Evolutionary conservation across 106 monocot genomes (phyloP), one percentile per base, ranked within the genome.

Genomic region (Platanthera guangdongensis): DNA sequence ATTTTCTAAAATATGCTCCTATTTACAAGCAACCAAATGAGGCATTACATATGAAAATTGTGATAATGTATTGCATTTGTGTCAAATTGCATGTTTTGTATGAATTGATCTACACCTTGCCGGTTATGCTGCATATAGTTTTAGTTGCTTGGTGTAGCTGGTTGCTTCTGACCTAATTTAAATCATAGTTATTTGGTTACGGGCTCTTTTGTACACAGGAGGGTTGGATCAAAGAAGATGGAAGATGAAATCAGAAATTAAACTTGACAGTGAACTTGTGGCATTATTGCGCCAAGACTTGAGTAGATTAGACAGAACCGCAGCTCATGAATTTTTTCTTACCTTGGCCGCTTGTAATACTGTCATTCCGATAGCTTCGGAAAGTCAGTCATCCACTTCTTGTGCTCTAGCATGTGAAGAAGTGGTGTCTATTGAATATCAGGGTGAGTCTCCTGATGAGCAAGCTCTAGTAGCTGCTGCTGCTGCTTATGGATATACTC

Each of bases 391-490:
- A 77, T 10, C 39, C 62, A 70, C 72, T 85, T 75, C 76, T 60
- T 13, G 52, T 14, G 75, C 67, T 72, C 83, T 78, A 75, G 45
- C 82, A 64, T 52, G 54, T 81, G 93, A 88, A 73, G 93, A 85
- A 47, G 78, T 52, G 67, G 83, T 80, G 68, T 78, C 45, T 51
- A 87, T 97, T 69, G 83, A 91, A 25, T 97, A 97, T 78, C 96
- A 97, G 81, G 96, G 96, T 51, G 93, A 97, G 78, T 97, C 96
- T 69, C 96, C 96, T 78, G 96, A 97, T 91, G 96, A 97, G 79
- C 96, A 89, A 84, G 96, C 96, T 60, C 83, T 97, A 74, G 96
- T 93, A 75, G 82, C 80, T 84, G 96, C 96, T 79, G 96, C 93
- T 50, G 78, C 93, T 77, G 83, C 89, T 55, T 91, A 97, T 82